Percentiles rank a stretch among this genome's conserved stretches.
Conservation (phyloP, 2,329 filamentous ascomycete species). For the Pyricularia sp. region DNA sequence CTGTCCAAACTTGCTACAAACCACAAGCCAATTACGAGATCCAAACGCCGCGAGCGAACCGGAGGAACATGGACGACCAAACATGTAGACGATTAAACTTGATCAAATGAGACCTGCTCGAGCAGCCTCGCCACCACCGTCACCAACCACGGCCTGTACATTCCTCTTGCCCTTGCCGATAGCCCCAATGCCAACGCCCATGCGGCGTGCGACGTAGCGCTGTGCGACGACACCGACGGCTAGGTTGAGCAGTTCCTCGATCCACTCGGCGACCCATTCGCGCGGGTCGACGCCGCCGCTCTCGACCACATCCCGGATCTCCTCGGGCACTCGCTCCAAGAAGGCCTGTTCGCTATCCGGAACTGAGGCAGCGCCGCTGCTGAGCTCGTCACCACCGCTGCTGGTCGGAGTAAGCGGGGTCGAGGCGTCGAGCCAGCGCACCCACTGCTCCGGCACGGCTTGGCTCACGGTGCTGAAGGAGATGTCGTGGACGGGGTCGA, state of each 20-base stretch:
- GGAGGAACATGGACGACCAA: background rate
- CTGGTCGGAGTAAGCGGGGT: constrained; percentile 43
- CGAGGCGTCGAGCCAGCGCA: constrained; percentile 80
- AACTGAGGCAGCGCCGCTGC: background rate
- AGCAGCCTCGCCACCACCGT: constrained; percentile 50
- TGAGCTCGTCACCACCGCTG: constrained; percentile 18
- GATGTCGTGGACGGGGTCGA: constrained; percentile 87
- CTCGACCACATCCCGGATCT: constrained; percentile 77
- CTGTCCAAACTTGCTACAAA: background rate
- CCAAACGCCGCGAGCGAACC: background rate
- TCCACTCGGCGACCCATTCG: constrained; percentile 97
- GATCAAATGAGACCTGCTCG: constrained; percentile 43
- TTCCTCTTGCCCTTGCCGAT: constrained; percentile 53
- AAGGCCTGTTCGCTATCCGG: constrained; percentile 19
- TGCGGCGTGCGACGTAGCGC: constrained; percentile 85
- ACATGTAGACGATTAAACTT: background rate
- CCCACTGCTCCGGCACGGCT: constrained; percentile 74
- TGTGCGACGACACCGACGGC: constrained; percentile 82
- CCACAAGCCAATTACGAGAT: background rate
- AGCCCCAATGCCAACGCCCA: constrained; percentile 85
- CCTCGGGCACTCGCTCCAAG: constrained; percentile 54
- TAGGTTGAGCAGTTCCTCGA: constrained; percentile 76
- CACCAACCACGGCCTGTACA: constrained; percentile 44
- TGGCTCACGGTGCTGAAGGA: constrained; percentile 79
- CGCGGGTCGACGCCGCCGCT: constrained; percentile 73